Evolutionary conservation across 495 filamentous ascomycete species (phyloP), one percentile per base, ranked within the genome.

Genomic region (Neurospora sp.): DNA sequence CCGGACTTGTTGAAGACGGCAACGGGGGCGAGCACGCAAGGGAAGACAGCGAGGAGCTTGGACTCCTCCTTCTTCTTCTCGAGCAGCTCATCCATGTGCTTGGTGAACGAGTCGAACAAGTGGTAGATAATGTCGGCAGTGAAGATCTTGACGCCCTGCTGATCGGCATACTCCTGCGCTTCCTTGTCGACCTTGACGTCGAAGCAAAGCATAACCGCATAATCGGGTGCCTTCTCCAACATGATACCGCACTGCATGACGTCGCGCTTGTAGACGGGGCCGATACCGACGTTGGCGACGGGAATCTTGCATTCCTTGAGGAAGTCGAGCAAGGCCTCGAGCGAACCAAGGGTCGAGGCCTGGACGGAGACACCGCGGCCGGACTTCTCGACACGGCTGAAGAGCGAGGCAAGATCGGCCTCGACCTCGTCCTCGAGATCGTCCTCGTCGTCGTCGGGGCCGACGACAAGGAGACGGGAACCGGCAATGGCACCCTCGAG

Each of bases 161-260:
- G 94, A 11, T 97, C 92, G 48, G 96, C 96, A 76, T 98, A 97
- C 16, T 87, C 87, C 76, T 91, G 88, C 1, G 96, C 96, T 78
- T 99, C 96, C 82, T 97, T 98, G 82, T 99, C 96, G 31, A 99
- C 92, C 85, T 97, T 97, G 81, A 99, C 96, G 79, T 99, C 96
- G 86, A 99, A 99, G 81, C 96, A 98, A 22, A 99, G 91, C 96
- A 99, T 99, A 81, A 98, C 94, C 35, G 96, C 96, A 74, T 90
- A 96, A 80, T 99, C 96, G 77, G 93, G 94, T 61, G 90, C 89
- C 83, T 98, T 98, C 85, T 99, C 96, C 73, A 98, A 84, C 96
- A 99, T 99, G 71, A 91, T 92, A 76, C 93, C 95, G 48, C 92
- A 93, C 82, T 95, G 94, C 89, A 98, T 96, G 70, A 99, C 93